A percentile compares a stretch with the other conserved stretches of the same genome.
phyloP scores from a whole-genome alignment of 2,329 filamentous ascomycete genomes.

The Ophiostoma populinum region DNA sequence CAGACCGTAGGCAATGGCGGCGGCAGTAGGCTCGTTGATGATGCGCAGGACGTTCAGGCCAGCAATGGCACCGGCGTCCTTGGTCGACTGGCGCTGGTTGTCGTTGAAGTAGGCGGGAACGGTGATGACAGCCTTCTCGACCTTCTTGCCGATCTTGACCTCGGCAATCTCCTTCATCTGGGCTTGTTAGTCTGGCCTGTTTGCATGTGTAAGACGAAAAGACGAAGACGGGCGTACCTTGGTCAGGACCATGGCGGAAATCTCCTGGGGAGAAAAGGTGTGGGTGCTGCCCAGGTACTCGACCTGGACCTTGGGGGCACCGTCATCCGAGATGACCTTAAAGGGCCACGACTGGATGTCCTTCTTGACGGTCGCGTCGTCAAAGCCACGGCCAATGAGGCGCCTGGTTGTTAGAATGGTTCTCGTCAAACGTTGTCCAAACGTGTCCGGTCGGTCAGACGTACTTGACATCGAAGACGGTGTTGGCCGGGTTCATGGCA shows the following conservation, averaged over 20 bases:
- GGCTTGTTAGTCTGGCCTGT: neutral
- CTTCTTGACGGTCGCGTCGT: constrained; percentile 96
- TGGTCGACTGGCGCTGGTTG: constrained; percentile 98
- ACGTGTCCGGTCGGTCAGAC: neutral
- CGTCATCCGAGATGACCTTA: constrained; percentile 84
- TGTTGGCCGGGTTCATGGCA: constrained; percentile 97
- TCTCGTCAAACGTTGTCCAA: no score
- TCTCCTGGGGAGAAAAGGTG: constrained; percentile 94
- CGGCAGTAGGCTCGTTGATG: constrained; percentile 98
- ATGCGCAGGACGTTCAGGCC: constrained; percentile 98
- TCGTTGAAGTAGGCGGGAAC: constrained; percentile 99
- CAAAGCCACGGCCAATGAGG: constrained; percentile 89
- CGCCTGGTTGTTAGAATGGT: constrained; percentile 45
- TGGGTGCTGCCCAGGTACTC: constrained; percentile 91
- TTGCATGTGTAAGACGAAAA: neutral
- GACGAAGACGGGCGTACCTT: constrained; percentile 44
- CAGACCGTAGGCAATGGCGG: constrained; percentile 95
- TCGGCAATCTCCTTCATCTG: constrained; percentile 99
- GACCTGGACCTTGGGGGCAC: constrained; percentile 83
- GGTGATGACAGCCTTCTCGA: constrained; percentile 97
- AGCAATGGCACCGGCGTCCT: constrained; percentile 95
- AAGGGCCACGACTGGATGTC: constrained; percentile 98
- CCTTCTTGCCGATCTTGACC: constrained; percentile 95
- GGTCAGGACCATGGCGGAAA: constrained; percentile 94
- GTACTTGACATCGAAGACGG: constrained; percentile 89